These are phyloP conservation scores for Laguncularia racemosa DNA, from an alignment of 345 rosid genomes.

Conservation along the genomic window DNA sequence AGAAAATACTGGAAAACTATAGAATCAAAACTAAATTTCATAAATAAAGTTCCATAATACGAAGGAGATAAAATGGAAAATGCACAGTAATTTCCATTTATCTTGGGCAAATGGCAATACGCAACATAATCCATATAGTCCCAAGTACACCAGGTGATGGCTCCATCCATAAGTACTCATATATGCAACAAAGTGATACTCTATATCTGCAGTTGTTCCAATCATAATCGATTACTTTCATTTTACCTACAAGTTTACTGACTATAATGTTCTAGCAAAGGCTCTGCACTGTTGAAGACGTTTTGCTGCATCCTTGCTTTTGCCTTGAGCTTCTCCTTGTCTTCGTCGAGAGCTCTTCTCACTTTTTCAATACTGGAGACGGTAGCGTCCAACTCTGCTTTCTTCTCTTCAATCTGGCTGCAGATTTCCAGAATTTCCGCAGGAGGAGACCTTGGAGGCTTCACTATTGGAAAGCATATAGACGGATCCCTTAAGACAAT, in stretches of 20 bases:
- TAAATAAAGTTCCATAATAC: too few species aligned
- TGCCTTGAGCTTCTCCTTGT: constrained; percentile 5
- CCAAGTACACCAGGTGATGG: too few species aligned
- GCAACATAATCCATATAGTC: too few species aligned
- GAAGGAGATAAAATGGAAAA: too few species aligned
- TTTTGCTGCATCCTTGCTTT: background rate
- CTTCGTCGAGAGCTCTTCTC: constrained; percentile 1
- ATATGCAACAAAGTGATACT: too few species aligned
- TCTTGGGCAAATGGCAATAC: too few species aligned
- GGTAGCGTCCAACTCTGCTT: constrained; percentile 1
- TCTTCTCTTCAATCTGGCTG: constrained; percentile 5
- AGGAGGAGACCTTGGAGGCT: background rate
- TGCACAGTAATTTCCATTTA: too few species aligned
- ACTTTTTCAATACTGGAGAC: background rate
- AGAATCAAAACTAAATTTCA: too few species aligned
- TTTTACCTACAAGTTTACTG: background rate
- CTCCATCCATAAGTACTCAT: too few species aligned
- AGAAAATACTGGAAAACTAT: too few species aligned
- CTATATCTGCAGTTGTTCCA: too few species aligned
- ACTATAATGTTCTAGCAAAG: background rate
- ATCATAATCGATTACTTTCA: background rate
- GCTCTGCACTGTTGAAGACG: background rate
- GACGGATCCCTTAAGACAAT: constrained; percentile 24
- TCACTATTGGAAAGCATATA: constrained; percentile 29
- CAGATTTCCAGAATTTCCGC: background rate